Evolutionary conservation across 2,329 filamentous ascomycete species (phyloP), one percentile per base, ranked within the genome.

Genomic region (Penicillium sp.): DNA sequence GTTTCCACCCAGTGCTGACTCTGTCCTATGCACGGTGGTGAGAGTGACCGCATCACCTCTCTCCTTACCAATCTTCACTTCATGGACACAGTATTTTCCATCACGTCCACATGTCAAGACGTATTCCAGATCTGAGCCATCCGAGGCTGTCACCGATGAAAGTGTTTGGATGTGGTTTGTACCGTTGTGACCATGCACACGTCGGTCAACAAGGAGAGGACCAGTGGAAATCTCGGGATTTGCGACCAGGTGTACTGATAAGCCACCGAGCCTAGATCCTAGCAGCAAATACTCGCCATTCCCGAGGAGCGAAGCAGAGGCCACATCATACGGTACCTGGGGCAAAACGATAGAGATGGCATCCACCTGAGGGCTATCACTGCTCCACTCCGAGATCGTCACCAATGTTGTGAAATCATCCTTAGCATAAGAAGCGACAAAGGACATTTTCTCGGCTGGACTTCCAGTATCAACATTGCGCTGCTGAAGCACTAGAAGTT

Each of bases 61-160:
- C 26, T 57, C 22, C 29, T 57, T 47, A 13, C 48, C 11, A 44
- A 55, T 27, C 14, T 65, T 49, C 43, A 77, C 57, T 6, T 79
- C 53, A 35, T 85, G 90, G 48, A 93, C 85, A 39, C 88, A 84
- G 64, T 89, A 92, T 49, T 81, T 85, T 2, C 91, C 90, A 70
- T 96, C 90, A 53, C 92, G 85, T 39, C 89, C 89, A 3, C 89
- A 90, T 0, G 88, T 88, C 14, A 93, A 74, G 43, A 96, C 80
- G 56, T 21, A 74, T 67, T 53, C 63, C 53, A 57, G 47, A 59
- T 50, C 63, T 13, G 59, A 58, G 53, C n/a, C 62, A 16, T 60
- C 37, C 8, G 53, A 29, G 47, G 13, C 58, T 29, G n/a, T 53
- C 56, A 19, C 22, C 29, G 58, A 53, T 58, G 31, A 65, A 50